Evolutionary conservation across 1,139 yeast species (phyloP).

Genomic region (Candida buenavistaensis): DNA sequence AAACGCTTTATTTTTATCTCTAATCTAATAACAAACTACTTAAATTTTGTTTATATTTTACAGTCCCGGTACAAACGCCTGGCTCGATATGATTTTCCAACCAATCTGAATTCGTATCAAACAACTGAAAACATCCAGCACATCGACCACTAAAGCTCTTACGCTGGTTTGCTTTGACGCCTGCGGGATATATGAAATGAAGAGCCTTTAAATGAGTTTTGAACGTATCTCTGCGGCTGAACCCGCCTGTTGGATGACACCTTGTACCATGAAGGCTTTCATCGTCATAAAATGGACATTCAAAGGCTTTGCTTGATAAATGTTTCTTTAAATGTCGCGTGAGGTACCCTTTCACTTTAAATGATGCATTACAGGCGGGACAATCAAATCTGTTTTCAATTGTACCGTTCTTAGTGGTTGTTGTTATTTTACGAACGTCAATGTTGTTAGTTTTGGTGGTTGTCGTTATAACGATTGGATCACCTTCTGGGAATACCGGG

Average conservation of each 20-base stretch:
- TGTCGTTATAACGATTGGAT: slow-evolving; percentile 10
- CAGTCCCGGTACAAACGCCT: slow-evolving; percentile 46
- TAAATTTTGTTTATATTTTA: slow-evolving; percentile 12
- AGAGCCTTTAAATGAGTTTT: slow-evolving; percentile 58
- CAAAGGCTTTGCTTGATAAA: slow-evolving; percentile 48
- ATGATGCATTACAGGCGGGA: slow-evolving; percentile 44
- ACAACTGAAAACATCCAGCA: slow-evolving; percentile 56
- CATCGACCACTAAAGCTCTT: slow-evolving; percentile 51
- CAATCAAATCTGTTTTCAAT: slow-evolving; percentile 25
- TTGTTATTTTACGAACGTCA: slow-evolving; percentile 14
- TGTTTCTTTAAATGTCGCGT: slow-evolving; percentile 60
- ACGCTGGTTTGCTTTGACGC: slow-evolving; percentile 46
- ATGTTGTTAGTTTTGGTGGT: slow-evolving; percentile 16
- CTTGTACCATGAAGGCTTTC: slow-evolving; percentile 33
- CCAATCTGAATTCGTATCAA: slow-evolving; percentile 51
- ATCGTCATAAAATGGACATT: slow-evolving; percentile 54
- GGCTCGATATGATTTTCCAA: slow-evolving; percentile 49
- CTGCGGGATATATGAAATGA: slow-evolving; percentile 61
- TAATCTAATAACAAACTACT: background rate
- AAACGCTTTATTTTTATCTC: too few species aligned
- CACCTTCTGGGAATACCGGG: slow-evolving; percentile 1
- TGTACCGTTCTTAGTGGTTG: slow-evolving; percentile 13
- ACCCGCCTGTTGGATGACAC: slow-evolving; percentile 62
- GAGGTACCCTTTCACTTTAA: slow-evolving; percentile 57
- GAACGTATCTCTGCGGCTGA: slow-evolving; percentile 58